Evolutionary conservation across 768 basidiomycete species (phyloP), one percentile per base, ranked within the genome.

Genomic region (Candolleomyces efflorescens): DNA sequence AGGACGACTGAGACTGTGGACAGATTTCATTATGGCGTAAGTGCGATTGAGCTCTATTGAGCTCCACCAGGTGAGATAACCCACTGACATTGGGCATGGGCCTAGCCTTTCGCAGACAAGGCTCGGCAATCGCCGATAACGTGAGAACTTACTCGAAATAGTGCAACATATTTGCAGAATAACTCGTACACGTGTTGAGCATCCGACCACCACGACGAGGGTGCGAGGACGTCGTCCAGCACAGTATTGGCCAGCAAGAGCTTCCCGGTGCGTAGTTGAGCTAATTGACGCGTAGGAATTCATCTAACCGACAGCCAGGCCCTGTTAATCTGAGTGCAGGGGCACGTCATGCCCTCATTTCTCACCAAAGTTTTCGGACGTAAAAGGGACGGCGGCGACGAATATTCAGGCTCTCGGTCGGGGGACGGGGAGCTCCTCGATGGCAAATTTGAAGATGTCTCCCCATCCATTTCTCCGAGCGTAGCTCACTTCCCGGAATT

Each of bases 321-420:
- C 46, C 12, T 56, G 18, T 49, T 49, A 20, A 49, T 32, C 36
- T 38, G 20, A 7, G 9, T 15, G 32, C 13, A 46, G 23, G 54
- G 32, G 39, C 20, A 22, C 45, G 36, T 37, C 17, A 81, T 81
- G 80, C 77, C 86, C 70, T 85, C 86, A 60, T 89, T 90, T 76
- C 71, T 90, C 66, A 83, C 85, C 71, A 90, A 87, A 68, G 85
- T 90, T 64, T 86, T 90, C 65, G 84, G 84, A 73, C 82, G 88
- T 72, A 89, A 83, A 74, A 87, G 81, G 72, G 72, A 77, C 26
- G 85, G 81, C 59, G 32, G 46, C 24, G 79, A 78, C 64, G 74
- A 78, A 32, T 67, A 71, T 22, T 63, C 73, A 41, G 67, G 64
- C 26, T 60, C 63, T 26, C 60, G 64, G 46, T 65, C 66, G 27